These are phyloP conservation scores for Myxozyma udenii DNA, from an alignment of 805 yeast genomes.

Conservation along the genomic window DNA sequence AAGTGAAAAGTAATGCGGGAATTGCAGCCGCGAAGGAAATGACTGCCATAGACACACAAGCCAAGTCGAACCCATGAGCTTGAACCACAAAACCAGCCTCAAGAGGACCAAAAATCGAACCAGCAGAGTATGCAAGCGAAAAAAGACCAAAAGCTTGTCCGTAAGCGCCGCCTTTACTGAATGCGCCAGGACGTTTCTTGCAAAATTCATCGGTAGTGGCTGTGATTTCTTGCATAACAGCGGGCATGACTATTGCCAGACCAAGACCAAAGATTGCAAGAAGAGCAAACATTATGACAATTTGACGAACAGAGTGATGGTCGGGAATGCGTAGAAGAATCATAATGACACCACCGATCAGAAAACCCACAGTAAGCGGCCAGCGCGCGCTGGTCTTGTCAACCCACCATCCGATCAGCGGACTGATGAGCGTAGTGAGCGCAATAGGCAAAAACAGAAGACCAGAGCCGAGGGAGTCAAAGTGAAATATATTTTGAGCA, in stretches of 20 bases:
- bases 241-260: conserved; percentile 30
- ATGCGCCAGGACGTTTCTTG: conserved; percentile 33
- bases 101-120: conserved; percentile 38
- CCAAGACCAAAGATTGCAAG: conserved; percentile 34
- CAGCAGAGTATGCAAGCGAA: conserved; percentile 38
- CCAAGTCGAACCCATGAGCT: conserved; percentile 33
- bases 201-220: conserved; percentile 31
- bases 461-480: conserved; percentile 35
- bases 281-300: conserved; percentile 35
- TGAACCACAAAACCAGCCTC: conserved; percentile 34
- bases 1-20: conserved; percentile 34
- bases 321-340: conserved; percentile 35
- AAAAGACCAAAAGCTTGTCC: conserved; percentile 39
- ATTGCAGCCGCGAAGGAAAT: conserved; percentile 17
- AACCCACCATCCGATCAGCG: conserved; percentile 33
- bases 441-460: conserved; percentile 38
- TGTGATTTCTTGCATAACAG: conserved; percentile 36
- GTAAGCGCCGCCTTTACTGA: conserved; percentile 36
- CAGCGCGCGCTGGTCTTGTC: conserved; percentile 36
- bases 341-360: conserved; percentile 26
- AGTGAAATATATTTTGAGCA: conserved; percentile 34
- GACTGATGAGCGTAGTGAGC: conserved; percentile 34
- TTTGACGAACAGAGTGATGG: conserved; percentile 28
- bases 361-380: conserved; percentile 33
- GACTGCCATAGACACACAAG: conserved; percentile 17